A percentile compares a stretch with the other conserved stretches of the same genome.
Conservation (phyloP, 2,329 filamentous ascomycete species). For the Fusarium sp. region DNA sequence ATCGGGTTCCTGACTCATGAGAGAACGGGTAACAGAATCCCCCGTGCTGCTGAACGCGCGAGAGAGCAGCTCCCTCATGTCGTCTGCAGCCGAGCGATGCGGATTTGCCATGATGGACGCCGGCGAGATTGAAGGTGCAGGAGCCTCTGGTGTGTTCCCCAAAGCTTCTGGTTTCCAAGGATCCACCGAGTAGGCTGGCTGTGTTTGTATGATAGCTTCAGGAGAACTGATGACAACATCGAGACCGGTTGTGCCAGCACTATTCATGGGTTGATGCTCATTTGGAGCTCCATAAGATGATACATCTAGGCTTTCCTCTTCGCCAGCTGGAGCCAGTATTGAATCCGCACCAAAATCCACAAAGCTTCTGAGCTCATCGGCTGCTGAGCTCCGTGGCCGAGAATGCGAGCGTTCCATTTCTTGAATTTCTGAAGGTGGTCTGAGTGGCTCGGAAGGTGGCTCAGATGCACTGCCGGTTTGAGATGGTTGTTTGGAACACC, state of each 20-base stretch:
- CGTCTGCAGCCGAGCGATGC: slow-evolving; percentile 35
- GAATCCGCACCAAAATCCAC: slow-evolving; percentile 40
- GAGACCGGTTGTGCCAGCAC: neutral
- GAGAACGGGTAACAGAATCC: slow-evolving; percentile 29
- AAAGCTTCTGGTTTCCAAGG: slow-evolving; percentile 45
- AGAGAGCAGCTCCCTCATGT: slow-evolving; percentile 38
- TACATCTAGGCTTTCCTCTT: slow-evolving; percentile 15
- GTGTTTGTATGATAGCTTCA: slow-evolving; percentile 29
- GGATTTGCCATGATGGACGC: slow-evolving; percentile 45
- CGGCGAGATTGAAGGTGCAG: slow-evolving; percentile 44
- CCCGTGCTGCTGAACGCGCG: slow-evolving; percentile 34
- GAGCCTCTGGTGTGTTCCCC: slow-evolving; percentile 33
- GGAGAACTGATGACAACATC: slow-evolving; percentile 32
- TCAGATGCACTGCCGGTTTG: slow-evolving; percentile 1
- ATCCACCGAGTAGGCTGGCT: slow-evolving; percentile 35
- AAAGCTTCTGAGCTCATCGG: slow-evolving; percentile 41
- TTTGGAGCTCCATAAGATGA: slow-evolving; percentile 10
- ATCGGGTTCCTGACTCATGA: slow-evolving; percentile 37
- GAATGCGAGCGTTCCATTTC: slow-evolving; percentile 37
- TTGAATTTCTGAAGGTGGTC: neutral
- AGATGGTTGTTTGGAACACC: neutral
- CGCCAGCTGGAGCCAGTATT: slow-evolving; percentile 25
- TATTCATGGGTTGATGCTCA: neutral
- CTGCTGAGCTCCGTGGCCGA: slow-evolving; percentile 30
- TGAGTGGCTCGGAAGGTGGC: neutral